Conservation (phyloP, 2,329 filamentous ascomycete genomes). For the Cordyceps militaris region DNA sequence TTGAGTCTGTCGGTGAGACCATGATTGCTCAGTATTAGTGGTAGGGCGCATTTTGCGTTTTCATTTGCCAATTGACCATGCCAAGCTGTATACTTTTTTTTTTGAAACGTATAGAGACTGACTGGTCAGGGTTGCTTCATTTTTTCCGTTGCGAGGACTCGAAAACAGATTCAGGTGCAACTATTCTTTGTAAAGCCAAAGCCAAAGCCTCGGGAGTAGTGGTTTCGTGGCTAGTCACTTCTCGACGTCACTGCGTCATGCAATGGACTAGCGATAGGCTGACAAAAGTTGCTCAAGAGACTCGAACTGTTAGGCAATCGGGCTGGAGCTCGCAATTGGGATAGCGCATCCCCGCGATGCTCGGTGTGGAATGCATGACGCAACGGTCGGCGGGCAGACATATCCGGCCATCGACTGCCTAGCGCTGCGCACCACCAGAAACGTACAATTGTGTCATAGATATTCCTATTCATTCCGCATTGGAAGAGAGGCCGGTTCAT, state of each 20-base stretch:
- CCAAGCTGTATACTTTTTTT: not conserved
- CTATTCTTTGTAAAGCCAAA: no score
- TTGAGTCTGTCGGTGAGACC: no score
- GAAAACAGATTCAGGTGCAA: no score
- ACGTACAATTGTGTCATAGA: not conserved
- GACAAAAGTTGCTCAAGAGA: not conserved
- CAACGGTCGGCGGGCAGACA: not conserved
- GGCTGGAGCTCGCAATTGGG: not conserved
- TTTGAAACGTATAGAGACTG: not conserved
- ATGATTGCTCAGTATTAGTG: no score
- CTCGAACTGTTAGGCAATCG: not conserved
- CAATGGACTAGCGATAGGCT: not conserved
- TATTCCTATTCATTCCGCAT: not conserved
- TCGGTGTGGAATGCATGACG: not conserved
- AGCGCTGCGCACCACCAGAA: not conserved
- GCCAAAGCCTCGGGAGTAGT: not conserved
- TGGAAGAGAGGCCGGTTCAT: not conserved
- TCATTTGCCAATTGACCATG: not conserved
- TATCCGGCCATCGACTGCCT: not conserved
- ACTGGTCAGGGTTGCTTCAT: not conserved
- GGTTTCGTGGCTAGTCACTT: no score
- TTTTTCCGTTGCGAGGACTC: not conserved
- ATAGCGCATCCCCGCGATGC: not conserved
- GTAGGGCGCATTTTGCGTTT: not conserved
- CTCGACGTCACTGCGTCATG: no score